Conservation (phyloP, 208 protist species). For the Balamuthia mandrillaris region DNA sequence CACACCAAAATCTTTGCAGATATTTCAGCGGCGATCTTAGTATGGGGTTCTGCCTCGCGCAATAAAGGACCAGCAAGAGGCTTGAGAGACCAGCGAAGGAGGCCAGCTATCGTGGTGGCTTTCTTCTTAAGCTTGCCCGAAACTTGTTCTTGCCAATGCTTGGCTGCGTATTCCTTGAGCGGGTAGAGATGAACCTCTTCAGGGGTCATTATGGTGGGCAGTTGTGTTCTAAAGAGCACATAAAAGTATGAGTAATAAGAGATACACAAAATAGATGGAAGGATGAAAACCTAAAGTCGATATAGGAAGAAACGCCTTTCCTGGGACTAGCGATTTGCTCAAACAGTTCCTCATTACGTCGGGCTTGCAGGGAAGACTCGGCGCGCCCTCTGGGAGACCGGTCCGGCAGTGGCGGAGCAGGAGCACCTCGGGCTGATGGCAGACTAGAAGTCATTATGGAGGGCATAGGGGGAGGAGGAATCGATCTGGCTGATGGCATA, state of each 20-base stretch:
- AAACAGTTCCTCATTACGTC: too few relatives aligned
- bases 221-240: not conserved
- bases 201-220: not conserved
- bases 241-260: not conserved
- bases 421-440: not conserved
- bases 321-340: too few relatives aligned
- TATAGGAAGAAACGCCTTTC: too few relatives aligned
- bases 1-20: slow-evolving; percentile 4
- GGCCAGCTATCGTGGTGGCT: not conserved
- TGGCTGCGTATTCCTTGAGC: slow-evolving; percentile 25
- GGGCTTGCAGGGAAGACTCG: too few relatives aligned
- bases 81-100: slow-evolving; percentile 6
- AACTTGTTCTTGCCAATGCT: slow-evolving; percentile 23
- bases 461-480: not conserved
- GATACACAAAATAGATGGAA: not conserved
- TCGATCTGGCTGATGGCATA: not conserved
- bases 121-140: slow-evolving; percentile 28
- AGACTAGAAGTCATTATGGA: not conserved
- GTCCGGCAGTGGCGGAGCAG: not conserved
- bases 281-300: not conserved
- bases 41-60: not conserved
- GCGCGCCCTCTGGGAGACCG: not conserved
- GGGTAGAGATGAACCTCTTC: slow-evolving; percentile 3
- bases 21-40: slow-evolving; percentile 30
- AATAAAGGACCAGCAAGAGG: not conserved